Conservation (phyloP, 2,329 filamentous ascomycete species). For the Fonsecaea nubica region DNA sequence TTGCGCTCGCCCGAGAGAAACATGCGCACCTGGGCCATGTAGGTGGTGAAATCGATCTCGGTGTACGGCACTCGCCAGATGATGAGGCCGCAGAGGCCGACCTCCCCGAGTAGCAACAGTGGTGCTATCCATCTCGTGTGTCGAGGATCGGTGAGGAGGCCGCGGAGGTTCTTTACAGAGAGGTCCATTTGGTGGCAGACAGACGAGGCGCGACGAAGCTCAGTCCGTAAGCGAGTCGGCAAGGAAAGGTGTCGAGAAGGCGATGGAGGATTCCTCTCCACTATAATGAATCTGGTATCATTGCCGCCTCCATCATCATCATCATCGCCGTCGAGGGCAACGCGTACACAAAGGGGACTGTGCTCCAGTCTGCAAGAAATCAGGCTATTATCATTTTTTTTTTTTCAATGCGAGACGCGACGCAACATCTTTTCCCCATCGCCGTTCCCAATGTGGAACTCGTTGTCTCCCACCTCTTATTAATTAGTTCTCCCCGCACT, state of each 20-base stretch:
- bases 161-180: constrained; percentile 42
- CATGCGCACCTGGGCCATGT: constrained; percentile 90
- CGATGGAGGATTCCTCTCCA: background rate
- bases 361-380: background rate
- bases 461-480: background rate
- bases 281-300: constrained; percentile 1
- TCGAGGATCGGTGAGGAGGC: constrained; percentile 60
- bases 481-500: background rate
- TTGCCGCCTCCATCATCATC: background rate
- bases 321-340: background rate
- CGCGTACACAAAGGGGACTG: background rate
- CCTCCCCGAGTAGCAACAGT: constrained; percentile 72
- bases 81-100: constrained; percentile 72
- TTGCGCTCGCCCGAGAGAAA: constrained; percentile 82
- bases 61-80: constrained; percentile 89
- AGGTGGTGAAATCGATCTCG: constrained; percentile 96
- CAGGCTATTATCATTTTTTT: constrained; percentile 1
- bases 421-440: background rate
- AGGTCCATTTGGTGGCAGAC: constrained; percentile 45
- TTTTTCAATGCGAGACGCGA: background rate
- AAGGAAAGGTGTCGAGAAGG: background rate
- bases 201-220: background rate
- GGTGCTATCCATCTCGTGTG: constrained; percentile 70
- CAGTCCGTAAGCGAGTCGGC: background rate
- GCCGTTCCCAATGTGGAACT: background rate